Evolutionary conservation across 2,329 filamentous ascomycete species (phyloP), one percentile per base, ranked within the genome.

Genomic region (Raffaelea arxii): DNA sequence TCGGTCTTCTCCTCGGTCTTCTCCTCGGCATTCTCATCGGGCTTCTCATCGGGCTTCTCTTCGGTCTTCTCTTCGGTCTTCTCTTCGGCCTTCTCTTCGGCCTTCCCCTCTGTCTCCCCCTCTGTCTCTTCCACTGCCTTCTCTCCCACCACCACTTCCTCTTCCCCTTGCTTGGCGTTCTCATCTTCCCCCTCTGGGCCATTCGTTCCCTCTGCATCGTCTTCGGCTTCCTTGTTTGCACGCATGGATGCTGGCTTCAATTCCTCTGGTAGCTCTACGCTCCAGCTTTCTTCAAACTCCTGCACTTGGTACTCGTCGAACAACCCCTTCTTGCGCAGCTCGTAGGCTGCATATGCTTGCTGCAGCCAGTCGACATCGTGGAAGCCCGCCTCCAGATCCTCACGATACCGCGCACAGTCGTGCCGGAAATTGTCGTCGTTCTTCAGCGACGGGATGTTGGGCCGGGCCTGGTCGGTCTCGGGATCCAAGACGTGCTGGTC

Each of bases 281-380:
- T 65, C 74, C 75, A 79, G 23, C 70, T 68, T 3, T 64, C 57
- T 54, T 68, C 62, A 47, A 78, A 73, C 45, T 66, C 66, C 3
- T 59, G 54, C 10, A 63, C 58, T 25, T 75, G 59, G 44, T 66
- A 70, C 4, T 67, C 66, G 48, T 77, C 68, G 49, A 75, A 79
- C 2, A 70, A 62, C 4, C 76, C 76, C 1, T 61, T 56, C 43
- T 61, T 63, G 46, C 74, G 70, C 55, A 66, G 63, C 46, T 66
- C 62, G 50, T 77, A 72, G 1, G 76, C 75, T 4, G 57, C 57
- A 64, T 70, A 77, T 1, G 76, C 75, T 46, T 71, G 63, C 16
- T 56, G 60, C 7, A 80, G 65, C 75, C 75, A 79, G 14, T 66
- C 64, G 2, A 67, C 64, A 51, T 78, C 73, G 48, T 77, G 71